Percentiles rank a stretch among this genome's conserved stretches.
These are phyloP conservation scores for Chrysanthemum lavandulifolium DNA, from an alignment of 129 eudicot genomes.

Conservation along the genomic window DNA sequence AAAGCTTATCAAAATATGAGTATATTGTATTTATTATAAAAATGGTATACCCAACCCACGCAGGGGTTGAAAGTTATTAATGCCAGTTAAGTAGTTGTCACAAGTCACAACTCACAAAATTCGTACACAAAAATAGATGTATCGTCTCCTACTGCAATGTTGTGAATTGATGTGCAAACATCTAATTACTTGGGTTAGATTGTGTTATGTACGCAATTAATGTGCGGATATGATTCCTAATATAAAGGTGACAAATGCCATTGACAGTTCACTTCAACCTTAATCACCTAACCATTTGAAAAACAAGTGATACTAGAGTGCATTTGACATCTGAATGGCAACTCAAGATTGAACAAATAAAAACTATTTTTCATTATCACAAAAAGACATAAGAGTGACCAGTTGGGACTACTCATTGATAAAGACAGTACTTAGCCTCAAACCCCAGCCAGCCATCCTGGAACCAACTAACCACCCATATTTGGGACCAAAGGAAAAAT, in stretches of 20 bases:
- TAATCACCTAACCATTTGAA: slow-evolving; percentile 7
- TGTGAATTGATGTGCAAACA: neutral
- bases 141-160: neutral
- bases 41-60: neutral
- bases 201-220: too few species aligned
- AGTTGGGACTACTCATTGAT: slow-evolving; percentile 29
- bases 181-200: too few species aligned
- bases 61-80: neutral
- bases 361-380: slow-evolving; percentile 2
- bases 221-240: too few species aligned
- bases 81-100: neutral
- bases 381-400: slow-evolving; percentile 5
- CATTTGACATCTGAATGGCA: slow-evolving; percentile 2
- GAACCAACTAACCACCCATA: slow-evolving; percentile 7
- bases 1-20: too few species aligned
- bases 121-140: neutral
- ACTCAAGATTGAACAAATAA: neutral
- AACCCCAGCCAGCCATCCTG: slow-evolving; percentile 18
- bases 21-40: too few species aligned
- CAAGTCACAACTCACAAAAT: neutral
- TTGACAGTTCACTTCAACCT: too few species aligned
- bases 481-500: slow-evolving; percentile 6
- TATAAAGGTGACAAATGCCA: too few species aligned
- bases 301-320: slow-evolving; percentile 10
- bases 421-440: slow-evolving; percentile 16